Evolutionary conservation across 495 filamentous ascomycete genomes (phyloP), one percentile per base, ranked within the genome.

Genomic region (Emericellopsis terricola): DNA sequence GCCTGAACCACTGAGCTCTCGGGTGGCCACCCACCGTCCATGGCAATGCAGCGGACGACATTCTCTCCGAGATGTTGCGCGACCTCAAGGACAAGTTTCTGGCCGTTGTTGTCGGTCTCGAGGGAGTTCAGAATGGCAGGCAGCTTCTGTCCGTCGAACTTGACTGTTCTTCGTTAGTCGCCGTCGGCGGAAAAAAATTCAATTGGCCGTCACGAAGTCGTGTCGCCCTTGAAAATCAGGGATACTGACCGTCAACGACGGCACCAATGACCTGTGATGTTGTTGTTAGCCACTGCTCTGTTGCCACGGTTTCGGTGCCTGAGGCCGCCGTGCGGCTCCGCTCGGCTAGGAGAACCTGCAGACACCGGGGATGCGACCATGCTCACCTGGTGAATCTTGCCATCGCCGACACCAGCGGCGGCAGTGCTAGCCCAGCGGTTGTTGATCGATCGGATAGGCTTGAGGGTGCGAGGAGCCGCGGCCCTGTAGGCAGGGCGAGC

Each of bases 31-130:
- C 61, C 74, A 92, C 89, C 89, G 65, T 97, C 89, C 89, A 97
- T 97, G 64, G 89, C 91, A 91, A 97, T 97, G 57, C 81, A 86
- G 65, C 89, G 78, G 60, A 97, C 91, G 56, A 94, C 84, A 73
- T 81, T 93, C 73, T 97, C 82, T 68, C 89, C 89, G 64, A 97
- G 68, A 74, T 97, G 89, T 93, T 97, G 89, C 54, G 89, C 62
- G 61, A 97, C 89, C 71, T 97, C 89, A 41, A 97, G 76, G 36
- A 92, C 71, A 38, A 97, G 78, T 74, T 87, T 96, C 54, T 94
- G 67, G 57, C 83, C 85, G 62, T 73, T 73, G 65, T 96, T 96
- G 36, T 71, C 59, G 52, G 85, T 93, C 60, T 73, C 72, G 55
- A 97, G 69, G 58, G 89, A 89, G 63, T 97, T 96, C 52, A 96